Conservation (phyloP, 495 filamentous ascomycete genomes). For the Penicillium paxilli region DNA sequence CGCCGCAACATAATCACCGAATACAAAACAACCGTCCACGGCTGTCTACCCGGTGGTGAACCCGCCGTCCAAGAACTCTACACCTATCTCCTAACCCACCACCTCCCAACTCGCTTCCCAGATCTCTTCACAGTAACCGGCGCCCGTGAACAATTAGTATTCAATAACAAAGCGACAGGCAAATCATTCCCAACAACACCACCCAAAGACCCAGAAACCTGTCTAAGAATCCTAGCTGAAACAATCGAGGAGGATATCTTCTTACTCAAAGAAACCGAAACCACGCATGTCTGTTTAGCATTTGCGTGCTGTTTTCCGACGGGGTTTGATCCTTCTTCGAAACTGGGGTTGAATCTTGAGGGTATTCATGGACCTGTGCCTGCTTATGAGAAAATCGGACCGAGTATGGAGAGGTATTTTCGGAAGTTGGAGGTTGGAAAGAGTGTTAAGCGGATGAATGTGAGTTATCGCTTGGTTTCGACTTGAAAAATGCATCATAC, state of each 20-base stretch:
- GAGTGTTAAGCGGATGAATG: background rate
- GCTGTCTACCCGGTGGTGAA: background rate
- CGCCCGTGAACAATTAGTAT: background rate
- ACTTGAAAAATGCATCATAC: no score
- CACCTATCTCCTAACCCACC: background rate
- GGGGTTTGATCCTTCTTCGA: background rate
- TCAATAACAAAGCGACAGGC: background rate
- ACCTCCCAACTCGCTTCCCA: background rate
- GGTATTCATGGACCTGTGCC: background rate
- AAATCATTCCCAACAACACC: background rate
- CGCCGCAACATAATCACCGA: background rate
- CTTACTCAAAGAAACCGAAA: background rate
- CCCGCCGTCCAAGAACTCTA: background rate
- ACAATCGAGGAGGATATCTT: background rate
- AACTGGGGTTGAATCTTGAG: background rate
- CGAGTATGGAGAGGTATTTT: slow-evolving; percentile 1
- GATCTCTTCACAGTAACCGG: background rate
- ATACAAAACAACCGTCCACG: background rate
- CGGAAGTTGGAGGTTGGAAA: background rate
- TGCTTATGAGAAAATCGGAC: background rate
- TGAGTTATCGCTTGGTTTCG: background rate
- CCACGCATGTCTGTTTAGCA: background rate
- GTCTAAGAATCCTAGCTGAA: background rate
- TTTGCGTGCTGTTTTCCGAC: background rate
- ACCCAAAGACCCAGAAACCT: background rate